A percentile compares a stretch with the other conserved stretches of the same genome.
Evolutionary conservation across 805 yeast species (phyloP).

Genomic region (Saturnispora halmiae): DNA sequence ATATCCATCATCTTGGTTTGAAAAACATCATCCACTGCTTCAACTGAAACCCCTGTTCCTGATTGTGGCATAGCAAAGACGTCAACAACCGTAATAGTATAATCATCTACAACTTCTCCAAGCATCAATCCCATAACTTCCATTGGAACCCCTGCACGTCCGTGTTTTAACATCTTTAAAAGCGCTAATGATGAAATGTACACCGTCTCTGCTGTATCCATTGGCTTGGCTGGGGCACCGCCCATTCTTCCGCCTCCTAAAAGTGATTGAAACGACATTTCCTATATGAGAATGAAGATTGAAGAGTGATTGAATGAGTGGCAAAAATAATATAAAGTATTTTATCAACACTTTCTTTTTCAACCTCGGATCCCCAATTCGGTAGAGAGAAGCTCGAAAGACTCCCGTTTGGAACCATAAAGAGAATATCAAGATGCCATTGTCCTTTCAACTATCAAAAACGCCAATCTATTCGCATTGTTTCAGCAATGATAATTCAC

Average conservation of each 20-base stretch:
- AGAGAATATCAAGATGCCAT: slow-evolving; percentile 18
- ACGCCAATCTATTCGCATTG: slow-evolving; percentile 88
- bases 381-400: slow-evolving; percentile 26
- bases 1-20: slow-evolving; percentile 99
- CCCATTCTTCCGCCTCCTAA: slow-evolving; percentile 28
- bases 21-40: slow-evolving; percentile 98
- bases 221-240: slow-evolving; percentile 49
- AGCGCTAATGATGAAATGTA: slow-evolving; percentile 92
- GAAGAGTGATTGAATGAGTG: slow-evolving; percentile 6
- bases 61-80: slow-evolving; percentile 98
- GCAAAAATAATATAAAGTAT: slow-evolving; percentile 3
- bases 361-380: slow-evolving; percentile 5
- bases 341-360: neutral
- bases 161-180: slow-evolving; percentile 94
- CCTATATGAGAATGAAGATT: neutral
- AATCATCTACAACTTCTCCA: slow-evolving; percentile 96
- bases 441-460: slow-evolving; percentile 62
- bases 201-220: slow-evolving; percentile 93
- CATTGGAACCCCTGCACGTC: slow-evolving; percentile 81
- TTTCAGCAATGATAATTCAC: slow-evolving; percentile 55
- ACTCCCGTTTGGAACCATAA: neutral
- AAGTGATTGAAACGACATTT: slow-evolving; percentile 25
- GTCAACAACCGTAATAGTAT: slow-evolving; percentile 92
- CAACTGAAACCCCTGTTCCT: slow-evolving; percentile 97
- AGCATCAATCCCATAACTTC: slow-evolving; percentile 95